Base-by-base conservation (phyloP, 1,139 yeast species). In the Eremothecium sinecaudum region DNA sequence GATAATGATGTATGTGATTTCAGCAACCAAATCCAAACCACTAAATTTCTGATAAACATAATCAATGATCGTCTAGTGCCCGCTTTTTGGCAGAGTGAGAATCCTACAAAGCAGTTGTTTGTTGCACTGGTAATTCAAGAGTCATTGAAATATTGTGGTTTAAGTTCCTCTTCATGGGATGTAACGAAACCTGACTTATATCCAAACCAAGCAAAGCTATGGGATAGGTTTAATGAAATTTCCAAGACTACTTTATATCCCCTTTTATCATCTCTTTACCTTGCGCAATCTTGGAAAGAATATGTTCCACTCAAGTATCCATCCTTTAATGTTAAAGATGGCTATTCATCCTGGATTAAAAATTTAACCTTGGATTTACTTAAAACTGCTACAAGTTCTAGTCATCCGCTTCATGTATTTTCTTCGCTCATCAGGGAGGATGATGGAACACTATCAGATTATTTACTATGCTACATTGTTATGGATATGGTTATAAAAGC, bases 81-180 rank as follows among this genome's bases (percentile, higher is more conserved):
- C 28, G 73, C 84, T 2, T 87, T 86, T 54, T 79, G 93, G 74
- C 86, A 95, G 1, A 79, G 96, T 1, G 81, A 79, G 31, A 86
- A 86, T 51, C 95, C 98, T 0, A 73, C 75, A 17, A 75, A 77
- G 34, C 98, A 92, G 53, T 66, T 82, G 41, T 82, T 79, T 51
- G 68, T 87, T 22, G 95, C 96, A 0, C 81, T 73, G 57, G 83
- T 92, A 0, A 83, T 92, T 71, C 99, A 92, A 53, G 92, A 83
- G 44, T 77, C 80, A 32, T 59, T 90, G 34, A 74, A 75, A 41
- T 71, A 77, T 9, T 69, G 90, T 53, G 75, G 73, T 2, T 59
- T 82, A 21, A 70, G 65, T 33, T 50, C 59, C 3, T 39, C 53
- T 2, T 51, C 59, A 4, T 56, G 62, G 39, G 63, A 67, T 12